Conservation (phyloP, 495 filamentous ascomycete genomes). For the Lasiosphaeria miniovina region DNA sequence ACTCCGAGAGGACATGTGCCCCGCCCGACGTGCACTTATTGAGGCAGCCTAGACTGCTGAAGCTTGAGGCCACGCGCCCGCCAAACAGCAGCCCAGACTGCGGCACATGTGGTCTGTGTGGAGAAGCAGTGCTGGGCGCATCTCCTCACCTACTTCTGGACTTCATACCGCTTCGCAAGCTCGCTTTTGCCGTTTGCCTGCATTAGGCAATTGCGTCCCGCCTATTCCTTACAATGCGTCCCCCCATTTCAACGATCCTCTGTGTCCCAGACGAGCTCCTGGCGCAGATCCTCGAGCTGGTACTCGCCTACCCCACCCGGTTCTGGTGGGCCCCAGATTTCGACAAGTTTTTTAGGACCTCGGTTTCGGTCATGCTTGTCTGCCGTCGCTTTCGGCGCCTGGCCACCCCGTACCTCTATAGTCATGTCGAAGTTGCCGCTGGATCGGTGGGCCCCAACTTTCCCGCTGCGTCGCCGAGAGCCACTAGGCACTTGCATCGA, state of each 20-base stretch:
- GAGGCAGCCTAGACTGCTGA: slow-evolving; percentile 11
- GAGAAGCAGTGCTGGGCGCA: background rate
- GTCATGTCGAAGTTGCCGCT: background rate
- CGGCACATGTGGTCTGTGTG: slow-evolving; percentile 8
- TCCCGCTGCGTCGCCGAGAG: background rate
- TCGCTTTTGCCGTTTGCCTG: background rate
- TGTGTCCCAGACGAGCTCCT: background rate
- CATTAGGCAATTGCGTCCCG: background rate
- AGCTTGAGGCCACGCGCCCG: slow-evolving; percentile 5
- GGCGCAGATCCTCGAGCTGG: background rate
- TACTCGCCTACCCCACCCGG: background rate
- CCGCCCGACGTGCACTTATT: slow-evolving; percentile 6
- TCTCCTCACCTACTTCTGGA: background rate
- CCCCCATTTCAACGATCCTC: background rate
- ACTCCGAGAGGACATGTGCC: slow-evolving; percentile 13
- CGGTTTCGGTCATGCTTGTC: background rate
- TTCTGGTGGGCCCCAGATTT: background rate
- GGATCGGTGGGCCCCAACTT: background rate
- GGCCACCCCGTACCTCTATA: background rate
- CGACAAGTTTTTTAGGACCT: background rate
- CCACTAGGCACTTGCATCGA: background rate
- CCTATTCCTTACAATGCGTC: background rate
- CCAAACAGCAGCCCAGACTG: slow-evolving; percentile 12
- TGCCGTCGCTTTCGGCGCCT: background rate
- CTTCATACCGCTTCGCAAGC: background rate